phyloP scores from a whole-genome alignment of 1,284 basidiomycete species.

The Bjerkandera adusta region DNA sequence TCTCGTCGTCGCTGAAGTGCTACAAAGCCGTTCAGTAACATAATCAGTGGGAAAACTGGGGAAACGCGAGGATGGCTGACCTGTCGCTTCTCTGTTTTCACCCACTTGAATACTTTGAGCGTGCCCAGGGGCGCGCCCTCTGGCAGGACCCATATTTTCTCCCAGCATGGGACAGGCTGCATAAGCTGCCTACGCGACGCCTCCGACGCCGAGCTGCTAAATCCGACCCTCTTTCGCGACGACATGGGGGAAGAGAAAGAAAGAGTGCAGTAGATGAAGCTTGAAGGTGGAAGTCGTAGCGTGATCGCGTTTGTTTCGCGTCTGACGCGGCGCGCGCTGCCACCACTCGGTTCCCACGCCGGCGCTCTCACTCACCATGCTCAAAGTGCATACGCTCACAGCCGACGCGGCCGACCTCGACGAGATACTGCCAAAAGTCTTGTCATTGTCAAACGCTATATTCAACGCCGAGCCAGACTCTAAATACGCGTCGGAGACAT shows the following conservation, averaged over 20 bases:
- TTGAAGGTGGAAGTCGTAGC: not conserved
- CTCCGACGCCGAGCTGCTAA: slow-evolving; percentile 72
- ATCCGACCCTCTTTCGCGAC: slow-evolving; percentile 68
- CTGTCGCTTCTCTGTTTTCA: slow-evolving; percentile 71
- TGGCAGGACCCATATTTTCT: slow-evolving; percentile 63
- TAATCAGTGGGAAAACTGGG: no score
- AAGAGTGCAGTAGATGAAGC: not conserved
- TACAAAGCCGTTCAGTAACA: no score
- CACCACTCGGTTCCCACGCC: not conserved
- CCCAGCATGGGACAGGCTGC: slow-evolving; percentile 79
- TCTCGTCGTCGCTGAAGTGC: slow-evolving; percentile 83
- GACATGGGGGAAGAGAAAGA: slow-evolving; percentile 43
- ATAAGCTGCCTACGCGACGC: slow-evolving; percentile 76
- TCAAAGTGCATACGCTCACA: slow-evolving; percentile 4
- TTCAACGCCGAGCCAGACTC: slow-evolving; percentile 20
- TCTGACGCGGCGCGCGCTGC: not conserved
- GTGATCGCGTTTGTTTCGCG: slow-evolving; percentile 1
- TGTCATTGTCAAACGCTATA: slow-evolving; percentile 24
- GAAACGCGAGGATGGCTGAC: slow-evolving; percentile 41
- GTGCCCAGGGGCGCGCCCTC: slow-evolving; percentile 53
- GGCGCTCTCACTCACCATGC: not conserved
- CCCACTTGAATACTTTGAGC: slow-evolving; percentile 69
- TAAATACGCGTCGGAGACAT: slow-evolving; percentile 23
- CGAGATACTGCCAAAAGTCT: slow-evolving; percentile 11
- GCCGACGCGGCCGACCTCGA: slow-evolving; percentile 9